phyloP scores from a whole-genome alignment of 139 green algal genomes.

The Pseudopediastrum boryanum region DNA sequence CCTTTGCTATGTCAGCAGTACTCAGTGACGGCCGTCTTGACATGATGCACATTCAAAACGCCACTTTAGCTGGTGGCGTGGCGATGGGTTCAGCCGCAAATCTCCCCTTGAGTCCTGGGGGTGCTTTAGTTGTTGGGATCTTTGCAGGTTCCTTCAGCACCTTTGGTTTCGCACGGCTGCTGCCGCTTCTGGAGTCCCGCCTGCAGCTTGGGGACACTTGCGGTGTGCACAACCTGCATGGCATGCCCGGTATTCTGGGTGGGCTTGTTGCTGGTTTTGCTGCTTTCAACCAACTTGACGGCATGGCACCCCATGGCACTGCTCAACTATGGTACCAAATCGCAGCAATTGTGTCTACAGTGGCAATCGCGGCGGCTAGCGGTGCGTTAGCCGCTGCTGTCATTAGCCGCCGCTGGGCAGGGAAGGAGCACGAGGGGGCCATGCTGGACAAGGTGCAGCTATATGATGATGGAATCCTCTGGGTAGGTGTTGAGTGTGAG shows the following conservation, averaged over 20 bases:
- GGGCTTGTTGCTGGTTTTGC: constrained; percentile 45
- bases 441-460: no score
- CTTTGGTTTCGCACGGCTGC: constrained; percentile 52
- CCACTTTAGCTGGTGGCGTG: constrained; percentile 58
- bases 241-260: constrained; percentile 51
- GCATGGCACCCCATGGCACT: constrained; percentile 30
- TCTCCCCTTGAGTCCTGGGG: constrained; percentile 42
- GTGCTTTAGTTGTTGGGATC: constrained; percentile 55
- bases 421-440: no score
- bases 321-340: constrained; percentile 32
- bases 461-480: no score
- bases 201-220: constrained; percentile 69
- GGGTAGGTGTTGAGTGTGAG: no score
- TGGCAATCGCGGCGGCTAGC: not conserved
- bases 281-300: not conserved
- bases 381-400: not conserved
- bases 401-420: no score
- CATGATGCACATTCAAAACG: constrained; percentile 58
- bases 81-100: constrained; percentile 66
- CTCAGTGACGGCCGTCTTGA: constrained; percentile 48
- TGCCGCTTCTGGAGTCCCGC: constrained; percentile 50
- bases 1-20: constrained; percentile 50
- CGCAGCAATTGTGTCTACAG: constrained; percentile 24
- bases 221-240: constrained; percentile 76
- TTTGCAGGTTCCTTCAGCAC: constrained; percentile 50